Conservation (phyloP, 495 filamentous ascomycete species). For the Parathielavia hyrcaniae region DNA sequence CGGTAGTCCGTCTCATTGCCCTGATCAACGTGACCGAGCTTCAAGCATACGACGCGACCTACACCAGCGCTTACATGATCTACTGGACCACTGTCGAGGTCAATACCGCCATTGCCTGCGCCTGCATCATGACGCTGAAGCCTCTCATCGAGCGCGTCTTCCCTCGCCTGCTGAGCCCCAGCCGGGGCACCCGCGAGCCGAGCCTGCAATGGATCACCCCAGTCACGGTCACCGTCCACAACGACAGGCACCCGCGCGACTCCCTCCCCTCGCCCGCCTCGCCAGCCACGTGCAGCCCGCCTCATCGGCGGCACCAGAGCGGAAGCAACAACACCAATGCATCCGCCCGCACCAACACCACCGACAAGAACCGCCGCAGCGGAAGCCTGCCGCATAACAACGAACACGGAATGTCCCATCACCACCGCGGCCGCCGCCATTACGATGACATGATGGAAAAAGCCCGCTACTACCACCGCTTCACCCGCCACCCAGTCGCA, state of each 20-base stretch:
- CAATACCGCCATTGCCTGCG: constrained; percentile 28
- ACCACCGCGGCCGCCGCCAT: not conserved
- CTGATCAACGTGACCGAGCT: constrained; percentile 18
- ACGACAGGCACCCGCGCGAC: not conserved
- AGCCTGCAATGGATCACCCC: constrained; percentile 28
- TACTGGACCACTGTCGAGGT: constrained; percentile 31
- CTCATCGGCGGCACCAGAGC: not conserved
- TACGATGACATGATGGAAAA: constrained; percentile 6
- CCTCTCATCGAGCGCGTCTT: constrained; percentile 27
- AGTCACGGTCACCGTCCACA: too few relatives aligned
- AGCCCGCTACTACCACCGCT: constrained; percentile 13
- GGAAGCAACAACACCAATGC: not conserved
- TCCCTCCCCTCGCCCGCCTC: not conserved
- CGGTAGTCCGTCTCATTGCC: constrained; percentile 23
- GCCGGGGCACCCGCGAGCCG: constrained; percentile 15
- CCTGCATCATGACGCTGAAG: constrained; percentile 32
- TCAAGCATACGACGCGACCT: constrained; percentile 19
- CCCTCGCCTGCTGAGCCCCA: constrained; percentile 20
- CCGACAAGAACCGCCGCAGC: not conserved
- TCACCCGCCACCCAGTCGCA: not conserved
- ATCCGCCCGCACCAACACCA: not conserved
- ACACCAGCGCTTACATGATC: constrained; percentile 26
- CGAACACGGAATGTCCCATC: not conserved
- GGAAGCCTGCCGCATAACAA: constrained; percentile 9
- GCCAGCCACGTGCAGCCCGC: not conserved